Percentiles rank a stretch among this genome's conserved stretches.
These are phyloP conservation scores for Coccomyxa subellipsoidea DNA, from an alignment of 163 green algal genomes.

Conservation along the genomic window DNA sequence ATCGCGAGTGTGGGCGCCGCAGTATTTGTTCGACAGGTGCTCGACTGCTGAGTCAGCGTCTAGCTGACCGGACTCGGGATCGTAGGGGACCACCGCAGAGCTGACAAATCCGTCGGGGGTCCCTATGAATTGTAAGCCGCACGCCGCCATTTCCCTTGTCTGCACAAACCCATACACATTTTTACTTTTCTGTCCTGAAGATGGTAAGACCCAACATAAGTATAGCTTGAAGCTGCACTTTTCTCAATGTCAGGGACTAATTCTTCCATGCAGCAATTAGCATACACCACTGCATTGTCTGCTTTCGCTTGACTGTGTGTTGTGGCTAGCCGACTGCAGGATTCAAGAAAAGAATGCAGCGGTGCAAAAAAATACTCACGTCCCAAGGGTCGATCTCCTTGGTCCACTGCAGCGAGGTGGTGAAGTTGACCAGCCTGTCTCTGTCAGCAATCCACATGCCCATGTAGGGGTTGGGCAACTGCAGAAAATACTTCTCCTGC, in stretches of 20 bases:
- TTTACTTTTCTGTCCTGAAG: no score
- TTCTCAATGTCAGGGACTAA: no score
- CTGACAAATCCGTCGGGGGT: background rate
- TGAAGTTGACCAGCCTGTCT: background rate
- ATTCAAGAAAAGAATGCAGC: no score
- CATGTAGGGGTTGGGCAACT: background rate
- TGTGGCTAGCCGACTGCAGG: no score
- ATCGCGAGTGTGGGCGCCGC: background rate
- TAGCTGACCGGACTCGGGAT: background rate
- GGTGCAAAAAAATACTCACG: no score
- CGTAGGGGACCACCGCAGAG: background rate
- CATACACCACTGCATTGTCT: no score
- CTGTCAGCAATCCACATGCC: background rate
- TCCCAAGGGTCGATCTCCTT: background rate
- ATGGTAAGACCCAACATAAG: no score
- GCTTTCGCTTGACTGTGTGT: no score
- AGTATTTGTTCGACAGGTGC: background rate
- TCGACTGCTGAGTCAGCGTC: background rate
- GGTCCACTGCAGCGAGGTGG: background rate
- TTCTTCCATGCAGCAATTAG: no score
- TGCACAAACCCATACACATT: no score
- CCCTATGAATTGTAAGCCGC: background rate
- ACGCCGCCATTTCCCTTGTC: background rate
- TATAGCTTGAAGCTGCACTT: no score
- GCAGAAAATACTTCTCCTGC: background rate